Percentiles rank a stretch among this genome's conserved stretches.
Evolutionary conservation across 257 asterid species (phyloP).

Genomic region (Rhazya stricta): DNA sequence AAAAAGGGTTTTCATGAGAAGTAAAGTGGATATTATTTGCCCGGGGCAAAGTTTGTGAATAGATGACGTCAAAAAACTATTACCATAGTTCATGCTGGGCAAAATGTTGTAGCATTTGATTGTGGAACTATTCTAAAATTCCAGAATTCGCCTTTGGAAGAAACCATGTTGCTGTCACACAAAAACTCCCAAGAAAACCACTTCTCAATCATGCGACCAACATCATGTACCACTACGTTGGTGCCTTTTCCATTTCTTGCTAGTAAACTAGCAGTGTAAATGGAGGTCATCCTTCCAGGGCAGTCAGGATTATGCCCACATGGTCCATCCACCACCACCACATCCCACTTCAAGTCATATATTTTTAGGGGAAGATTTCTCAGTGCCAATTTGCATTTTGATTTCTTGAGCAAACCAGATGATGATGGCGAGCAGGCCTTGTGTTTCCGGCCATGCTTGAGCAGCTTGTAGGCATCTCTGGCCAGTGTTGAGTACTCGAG

Average conservation of each 20-base stretch:
- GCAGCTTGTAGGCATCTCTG: constrained; percentile 56
- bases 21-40: not conserved
- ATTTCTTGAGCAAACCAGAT: constrained; percentile 6
- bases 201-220: constrained; percentile 66
- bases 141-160: constrained; percentile 83
- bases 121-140: constrained; percentile 38
- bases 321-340: constrained; percentile 78
- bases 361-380: constrained; percentile 44
- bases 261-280: constrained; percentile 57
- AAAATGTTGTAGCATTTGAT: constrained; percentile 48
- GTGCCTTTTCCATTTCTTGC: constrained; percentile 57
- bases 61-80: not conserved
- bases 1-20: not conserved
- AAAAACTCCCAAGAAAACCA: constrained; percentile 90
- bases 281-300: constrained; percentile 77
- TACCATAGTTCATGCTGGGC: constrained; percentile 19
- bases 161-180: constrained; percentile 66
- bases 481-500: constrained; percentile 57
- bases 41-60: not conserved
- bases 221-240: constrained; percentile 65
- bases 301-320: constrained; percentile 50
- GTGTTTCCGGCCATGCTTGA: constrained; percentile 52
- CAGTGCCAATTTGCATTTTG: constrained; percentile 53
- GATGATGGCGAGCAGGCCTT: constrained; percentile 32
- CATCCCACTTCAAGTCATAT: constrained; percentile 54